Percentiles rank a stretch among this genome's conserved stretches.
phyloP scores from a whole-genome alignment of 2,329 filamentous ascomycete species.

The Talaromyces sp. region DNA sequence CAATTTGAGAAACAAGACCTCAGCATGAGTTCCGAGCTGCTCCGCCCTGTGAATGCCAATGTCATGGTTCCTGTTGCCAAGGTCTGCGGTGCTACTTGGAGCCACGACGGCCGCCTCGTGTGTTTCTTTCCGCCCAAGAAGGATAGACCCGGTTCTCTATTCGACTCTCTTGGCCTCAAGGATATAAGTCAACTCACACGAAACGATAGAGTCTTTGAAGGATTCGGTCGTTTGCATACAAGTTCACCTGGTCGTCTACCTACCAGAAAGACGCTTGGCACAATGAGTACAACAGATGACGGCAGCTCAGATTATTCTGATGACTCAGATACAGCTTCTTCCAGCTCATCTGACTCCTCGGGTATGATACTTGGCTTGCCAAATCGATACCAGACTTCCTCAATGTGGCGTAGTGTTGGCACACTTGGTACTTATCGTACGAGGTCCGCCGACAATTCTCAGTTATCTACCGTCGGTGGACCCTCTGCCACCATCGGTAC shows the following conservation, averaged over 20 bases:
- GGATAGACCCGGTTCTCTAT: conserved; percentile 46
- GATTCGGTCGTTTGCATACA: conserved; percentile 56
- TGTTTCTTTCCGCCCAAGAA: conserved; percentile 54
- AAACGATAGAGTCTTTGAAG: conserved; percentile 55
- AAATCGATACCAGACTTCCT: conserved; percentile 45
- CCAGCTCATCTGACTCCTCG: conserved; percentile 45
- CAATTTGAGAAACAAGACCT: conserved; percentile 41
- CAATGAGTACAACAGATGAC: conserved; percentile 41
- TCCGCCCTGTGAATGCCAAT: conserved; percentile 54
- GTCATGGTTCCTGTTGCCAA: conserved; percentile 60
- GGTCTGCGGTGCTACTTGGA: conserved; percentile 55
- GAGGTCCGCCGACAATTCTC: conserved; percentile 44
- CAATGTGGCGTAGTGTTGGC: conserved; percentile 47
- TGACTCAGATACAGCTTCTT: conserved; percentile 57
- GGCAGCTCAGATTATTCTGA: conserved; percentile 44
- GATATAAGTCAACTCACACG: conserved; percentile 46
- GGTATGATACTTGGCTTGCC: conserved; percentile 42
- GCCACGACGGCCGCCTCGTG: conserved; percentile 52
- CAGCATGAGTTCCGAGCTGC: conserved; percentile 47
- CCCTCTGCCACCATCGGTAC: conserved; percentile 41
- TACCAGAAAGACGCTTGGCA: conserved; percentile 22
- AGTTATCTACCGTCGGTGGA: conserved; percentile 46
- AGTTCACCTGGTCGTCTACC: conserved; percentile 40
- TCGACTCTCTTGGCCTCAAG: conserved; percentile 45
- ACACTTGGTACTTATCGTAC: conserved; percentile 54